Percentiles rank a stretch among this genome's conserved stretches.
Evolutionary conservation across 768 basidiomycete genomes (phyloP).

Genomic region (Gloeopeniophorella convolvens): DNA sequence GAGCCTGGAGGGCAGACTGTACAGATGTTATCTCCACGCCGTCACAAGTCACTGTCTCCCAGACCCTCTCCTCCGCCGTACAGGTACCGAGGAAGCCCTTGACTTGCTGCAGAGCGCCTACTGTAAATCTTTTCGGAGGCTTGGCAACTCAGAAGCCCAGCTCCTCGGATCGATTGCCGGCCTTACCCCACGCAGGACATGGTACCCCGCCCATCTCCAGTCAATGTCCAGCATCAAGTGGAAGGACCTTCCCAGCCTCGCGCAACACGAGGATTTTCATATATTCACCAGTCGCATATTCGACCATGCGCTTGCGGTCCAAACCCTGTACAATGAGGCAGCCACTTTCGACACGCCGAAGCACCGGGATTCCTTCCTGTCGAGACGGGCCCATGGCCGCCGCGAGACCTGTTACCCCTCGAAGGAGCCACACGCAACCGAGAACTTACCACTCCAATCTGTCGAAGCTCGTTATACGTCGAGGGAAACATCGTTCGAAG

Average conservation of each 20-base stretch:
- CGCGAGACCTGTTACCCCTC: constrained; percentile 4
- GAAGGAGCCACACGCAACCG: background rate
- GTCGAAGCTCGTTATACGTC: constrained; percentile 1
- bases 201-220: constrained; percentile 1
- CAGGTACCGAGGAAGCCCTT: constrained; percentile 41
- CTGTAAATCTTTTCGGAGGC: constrained; percentile 35
- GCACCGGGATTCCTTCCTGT: too few relatives aligned
- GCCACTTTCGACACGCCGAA: background rate
- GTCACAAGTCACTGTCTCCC: constrained; percentile 36
- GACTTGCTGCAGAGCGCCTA: constrained; percentile 32
- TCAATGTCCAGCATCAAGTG: constrained; percentile 3
- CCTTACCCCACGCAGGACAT: constrained; percentile 2
- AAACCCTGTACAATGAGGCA: background rate
- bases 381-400: too few relatives aligned
- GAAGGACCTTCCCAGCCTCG: constrained; percentile 4
- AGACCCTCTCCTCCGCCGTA: constrained; percentile 39
- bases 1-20: constrained; percentile 29
- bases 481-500: background rate
- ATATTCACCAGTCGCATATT: background rate
- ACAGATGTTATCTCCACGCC: constrained; percentile 39
- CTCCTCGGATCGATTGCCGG: background rate
- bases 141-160: constrained; percentile 11
- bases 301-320: background rate
- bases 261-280: constrained; percentile 7
- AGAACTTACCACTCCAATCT: background rate